Percentiles rank a stretch among this genome's conserved stretches.
Evolutionary conservation across 208 protist genomes (phyloP).

Genomic region (Trypanosoma avium): DNA sequence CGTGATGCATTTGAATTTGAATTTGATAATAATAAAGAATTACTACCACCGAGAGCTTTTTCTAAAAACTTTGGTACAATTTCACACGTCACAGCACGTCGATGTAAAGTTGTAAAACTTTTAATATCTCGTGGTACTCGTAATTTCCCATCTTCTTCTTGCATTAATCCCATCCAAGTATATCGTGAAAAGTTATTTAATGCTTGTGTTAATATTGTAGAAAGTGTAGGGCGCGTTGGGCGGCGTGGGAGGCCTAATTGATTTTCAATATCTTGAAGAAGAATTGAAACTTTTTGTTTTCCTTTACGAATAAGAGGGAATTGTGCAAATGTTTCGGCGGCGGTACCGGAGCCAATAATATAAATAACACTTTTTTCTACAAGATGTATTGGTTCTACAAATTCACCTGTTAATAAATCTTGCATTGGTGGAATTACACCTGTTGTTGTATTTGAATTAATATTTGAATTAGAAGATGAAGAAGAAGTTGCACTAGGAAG

Average conservation of each 20-base stretch:
- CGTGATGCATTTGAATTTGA: conserved; percentile 34
- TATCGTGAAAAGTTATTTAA: conserved; percentile 83
- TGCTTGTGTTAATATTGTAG: conserved; percentile 62
- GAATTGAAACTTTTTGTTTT: conserved; percentile 64
- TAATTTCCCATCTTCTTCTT: conserved; percentile 62
- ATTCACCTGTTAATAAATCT: conserved; percentile 84
- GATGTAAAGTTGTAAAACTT: conserved; percentile 65
- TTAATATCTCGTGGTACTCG: conserved; percentile 47
- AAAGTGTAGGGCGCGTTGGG: conserved; percentile 60
- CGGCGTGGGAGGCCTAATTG: conserved; percentile 67
- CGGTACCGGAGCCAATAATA: conserved; percentile 82
- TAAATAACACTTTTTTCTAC: conserved; percentile 76
- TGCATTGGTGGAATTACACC: conserved; percentile 81
- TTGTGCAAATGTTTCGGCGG: conserved; percentile 64
- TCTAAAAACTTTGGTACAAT: conserved; percentile 85
- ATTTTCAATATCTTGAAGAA: conserved; percentile 84
- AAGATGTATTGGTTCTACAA: conserved; percentile 82
- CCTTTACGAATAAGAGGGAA: conserved; percentile 82
- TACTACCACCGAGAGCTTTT: no score
- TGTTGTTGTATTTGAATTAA: not conserved
- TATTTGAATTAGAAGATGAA: no score
- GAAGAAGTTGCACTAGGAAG: conserved; percentile 32
- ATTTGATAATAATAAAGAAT: no score
- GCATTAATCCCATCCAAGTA: conserved; percentile 88
- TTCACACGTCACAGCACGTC: conserved; percentile 74